Evolutionary conservation across 2,329 filamentous ascomycete genomes (phyloP).

Genomic region (Hirsutella rhossiliensis): DNA sequence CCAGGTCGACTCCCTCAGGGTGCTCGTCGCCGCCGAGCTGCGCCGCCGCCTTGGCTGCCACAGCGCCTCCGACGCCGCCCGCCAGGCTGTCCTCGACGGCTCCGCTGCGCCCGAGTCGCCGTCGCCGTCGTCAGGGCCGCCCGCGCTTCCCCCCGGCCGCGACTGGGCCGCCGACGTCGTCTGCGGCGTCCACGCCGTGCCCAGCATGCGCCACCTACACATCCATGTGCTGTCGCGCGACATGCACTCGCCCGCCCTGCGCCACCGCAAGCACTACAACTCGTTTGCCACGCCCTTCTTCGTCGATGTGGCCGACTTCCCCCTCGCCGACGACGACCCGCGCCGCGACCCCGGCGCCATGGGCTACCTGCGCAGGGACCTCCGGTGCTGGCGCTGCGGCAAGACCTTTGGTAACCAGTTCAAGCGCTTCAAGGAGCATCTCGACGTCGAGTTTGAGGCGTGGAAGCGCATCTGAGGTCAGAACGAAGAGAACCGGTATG

Average conservation of each 20-base stretch:
- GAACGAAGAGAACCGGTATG: neutral
- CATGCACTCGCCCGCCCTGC: slow-evolving; percentile 58
- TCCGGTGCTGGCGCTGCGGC: slow-evolving; percentile 79
- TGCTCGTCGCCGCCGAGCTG: slow-evolving; percentile 63
- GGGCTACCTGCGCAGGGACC: slow-evolving; percentile 50
- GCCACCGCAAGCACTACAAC: slow-evolving; percentile 81
- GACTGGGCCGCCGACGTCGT: slow-evolving; percentile 69
- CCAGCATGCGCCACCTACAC: slow-evolving; percentile 87
- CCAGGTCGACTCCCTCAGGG: slow-evolving; percentile 49
- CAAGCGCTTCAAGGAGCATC: slow-evolving; percentile 59
- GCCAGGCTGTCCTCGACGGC: slow-evolving; percentile 55
- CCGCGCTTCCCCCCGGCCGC: slow-evolving; percentile 53
- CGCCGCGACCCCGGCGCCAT: slow-evolving; percentile 44
- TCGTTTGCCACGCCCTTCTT: slow-evolving; percentile 84
- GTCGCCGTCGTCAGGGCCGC: slow-evolving; percentile 10
- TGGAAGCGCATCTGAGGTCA: slow-evolving; percentile 55
- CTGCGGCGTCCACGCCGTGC: slow-evolving; percentile 73
- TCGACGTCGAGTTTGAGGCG: slow-evolving; percentile 59
- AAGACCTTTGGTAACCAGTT: slow-evolving; percentile 64
- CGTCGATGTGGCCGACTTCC: slow-evolving; percentile 67
- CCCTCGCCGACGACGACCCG: slow-evolving; percentile 53
- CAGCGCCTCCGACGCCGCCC: slow-evolving; percentile 50
- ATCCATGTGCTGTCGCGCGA: slow-evolving; percentile 79
- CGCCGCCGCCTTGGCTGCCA: slow-evolving; percentile 51
- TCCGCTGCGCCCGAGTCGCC: slow-evolving; percentile 24